Evolutionary conservation across 129 eudicot species (phyloP).

Genomic region (Lactuca sativa): DNA sequence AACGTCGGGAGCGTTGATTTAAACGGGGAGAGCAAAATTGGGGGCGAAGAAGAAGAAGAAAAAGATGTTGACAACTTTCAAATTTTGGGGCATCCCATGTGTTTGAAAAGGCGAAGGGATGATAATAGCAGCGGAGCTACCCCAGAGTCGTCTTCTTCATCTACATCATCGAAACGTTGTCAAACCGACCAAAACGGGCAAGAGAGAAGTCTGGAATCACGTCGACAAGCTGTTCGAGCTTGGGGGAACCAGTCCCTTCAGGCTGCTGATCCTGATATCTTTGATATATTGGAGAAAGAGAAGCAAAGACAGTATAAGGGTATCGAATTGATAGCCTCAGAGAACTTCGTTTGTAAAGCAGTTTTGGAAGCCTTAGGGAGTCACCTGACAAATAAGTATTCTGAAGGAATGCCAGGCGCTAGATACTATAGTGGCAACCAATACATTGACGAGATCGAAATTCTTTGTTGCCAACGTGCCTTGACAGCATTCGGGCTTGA

Average conservation of each 20-base stretch:
- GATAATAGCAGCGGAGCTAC: conserved; percentile 1
- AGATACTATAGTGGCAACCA: conserved; percentile 87
- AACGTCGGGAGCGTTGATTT: conserved; percentile 26
- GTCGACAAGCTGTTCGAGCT: conserved; percentile 50
- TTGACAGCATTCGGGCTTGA: conserved; percentile 73
- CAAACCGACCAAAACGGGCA: conserved; percentile 29
- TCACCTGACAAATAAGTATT: conserved; percentile 80
- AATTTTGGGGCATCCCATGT: conserved; percentile 82
- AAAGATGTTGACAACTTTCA: conserved; percentile 66
- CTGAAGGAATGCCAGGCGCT: conserved; percentile 93
- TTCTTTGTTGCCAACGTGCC: conserved; percentile 70
- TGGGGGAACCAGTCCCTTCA: conserved; percentile 82
- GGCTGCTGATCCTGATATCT: conserved; percentile 76
- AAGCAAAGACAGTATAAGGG: conserved; percentile 77
- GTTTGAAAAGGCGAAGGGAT: conserved; percentile 70
- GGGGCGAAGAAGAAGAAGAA: conserved; percentile 43
- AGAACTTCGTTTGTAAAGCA: conserved; percentile 84
- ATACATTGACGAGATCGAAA: conserved; percentile 84
- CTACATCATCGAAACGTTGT: conserved; percentile 30
- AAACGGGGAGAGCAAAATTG: conserved; percentile 26
- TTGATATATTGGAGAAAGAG: conserved; percentile 78
- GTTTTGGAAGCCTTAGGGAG: conserved; percentile 96
- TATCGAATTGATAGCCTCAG: conserved; percentile 93
- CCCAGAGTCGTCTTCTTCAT: conserved; percentile 49
- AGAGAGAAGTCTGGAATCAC: conserved; percentile 40